Conservation (phyloP, 805 yeast species). For the Peterozyma toletana region DNA sequence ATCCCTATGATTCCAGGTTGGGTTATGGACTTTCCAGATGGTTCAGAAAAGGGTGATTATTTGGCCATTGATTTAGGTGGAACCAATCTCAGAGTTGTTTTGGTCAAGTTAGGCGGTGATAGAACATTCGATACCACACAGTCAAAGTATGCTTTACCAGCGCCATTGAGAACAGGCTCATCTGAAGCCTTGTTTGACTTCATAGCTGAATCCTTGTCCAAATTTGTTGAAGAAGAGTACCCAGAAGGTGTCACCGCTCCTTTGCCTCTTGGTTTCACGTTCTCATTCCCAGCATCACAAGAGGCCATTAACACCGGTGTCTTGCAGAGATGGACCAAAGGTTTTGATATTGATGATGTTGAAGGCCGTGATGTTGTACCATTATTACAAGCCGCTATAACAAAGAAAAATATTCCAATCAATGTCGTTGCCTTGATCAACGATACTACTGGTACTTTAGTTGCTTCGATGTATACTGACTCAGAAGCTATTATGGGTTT, state of each 20-base stretch:
- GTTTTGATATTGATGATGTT: constrained; percentile 90
- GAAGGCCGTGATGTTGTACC: constrained; percentile 96
- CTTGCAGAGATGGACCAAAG: constrained; percentile 97
- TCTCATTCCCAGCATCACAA: constrained; percentile 89
- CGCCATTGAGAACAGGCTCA: constrained; percentile 64
- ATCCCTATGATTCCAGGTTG: constrained; percentile 58
- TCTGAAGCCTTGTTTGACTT: constrained; percentile 78
- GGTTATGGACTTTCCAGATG: constrained; percentile 55
- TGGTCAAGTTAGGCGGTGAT: constrained; percentile 55
- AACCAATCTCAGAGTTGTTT: constrained; percentile 53
- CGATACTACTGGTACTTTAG: constrained; percentile 96
- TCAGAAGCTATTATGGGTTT: constrained; percentile 90
- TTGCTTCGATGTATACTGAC: constrained; percentile 93
- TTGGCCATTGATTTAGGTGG: constrained; percentile 59
- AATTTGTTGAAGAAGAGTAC: constrained; percentile 58
- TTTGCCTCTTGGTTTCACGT: constrained; percentile 90
- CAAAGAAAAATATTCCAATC: constrained; percentile 66
- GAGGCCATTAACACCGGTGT: constrained; percentile 76
- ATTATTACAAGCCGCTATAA: constrained; percentile 73
- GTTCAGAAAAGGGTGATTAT: constrained; percentile 51
- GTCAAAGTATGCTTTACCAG: constrained; percentile 80
- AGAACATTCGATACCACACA: constrained; percentile 83
- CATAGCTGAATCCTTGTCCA: constrained; percentile 78
- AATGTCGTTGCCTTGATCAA: constrained; percentile 90
- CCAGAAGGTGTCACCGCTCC: constrained; percentile 59